Conservation (phyloP, 768 basidiomycete species). For the Hericium coralloides region DNA sequence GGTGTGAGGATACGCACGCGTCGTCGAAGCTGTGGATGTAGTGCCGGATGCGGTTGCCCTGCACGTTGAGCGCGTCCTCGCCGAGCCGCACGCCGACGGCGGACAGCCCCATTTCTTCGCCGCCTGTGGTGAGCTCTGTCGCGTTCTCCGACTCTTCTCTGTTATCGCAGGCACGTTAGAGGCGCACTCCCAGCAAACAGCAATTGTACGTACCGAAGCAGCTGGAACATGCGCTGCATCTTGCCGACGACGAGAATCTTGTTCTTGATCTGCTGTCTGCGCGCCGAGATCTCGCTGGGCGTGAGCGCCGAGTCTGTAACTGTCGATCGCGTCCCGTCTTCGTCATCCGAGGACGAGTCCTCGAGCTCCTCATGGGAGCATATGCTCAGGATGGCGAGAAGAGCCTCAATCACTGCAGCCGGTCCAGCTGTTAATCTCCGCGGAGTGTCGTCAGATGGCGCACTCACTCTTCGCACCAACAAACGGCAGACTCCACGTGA, state of each 20-base stretch:
- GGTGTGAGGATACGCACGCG: conserved; percentile 41
- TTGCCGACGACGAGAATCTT: conserved; percentile 90
- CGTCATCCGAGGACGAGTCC: conserved; percentile 47
- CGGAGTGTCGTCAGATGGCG: not conserved
- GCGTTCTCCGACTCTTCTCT: conserved; percentile 74
- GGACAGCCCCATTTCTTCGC: conserved; percentile 23
- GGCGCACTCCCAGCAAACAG: too few relatives aligned
- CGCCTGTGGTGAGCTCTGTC: conserved; percentile 45
- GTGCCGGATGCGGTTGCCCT: conserved; percentile 46
- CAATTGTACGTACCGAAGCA: conserved; percentile 57
- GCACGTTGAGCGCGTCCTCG: conserved; percentile 52
- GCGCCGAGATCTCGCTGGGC: conserved; percentile 36
- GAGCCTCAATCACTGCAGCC: conserved; percentile 85
- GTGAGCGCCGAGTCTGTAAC: conserved; percentile 16
- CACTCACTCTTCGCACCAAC: conserved; percentile 93
- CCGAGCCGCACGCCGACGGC: conserved; percentile 22
- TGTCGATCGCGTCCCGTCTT: conserved; percentile 16
- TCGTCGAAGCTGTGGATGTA: conserved; percentile 68
- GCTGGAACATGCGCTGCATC: conserved; percentile 85
- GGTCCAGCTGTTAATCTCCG: not conserved
- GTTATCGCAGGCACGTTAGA: not conserved
- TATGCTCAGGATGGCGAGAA: conserved; percentile 91
- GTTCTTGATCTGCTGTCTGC: conserved; percentile 78
- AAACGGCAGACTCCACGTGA: conserved; percentile 97
- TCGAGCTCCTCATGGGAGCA: conserved; percentile 96